Conservation (phyloP, 371 early-diverging fungal species). For the Saksenaea oblongispora region DNA sequence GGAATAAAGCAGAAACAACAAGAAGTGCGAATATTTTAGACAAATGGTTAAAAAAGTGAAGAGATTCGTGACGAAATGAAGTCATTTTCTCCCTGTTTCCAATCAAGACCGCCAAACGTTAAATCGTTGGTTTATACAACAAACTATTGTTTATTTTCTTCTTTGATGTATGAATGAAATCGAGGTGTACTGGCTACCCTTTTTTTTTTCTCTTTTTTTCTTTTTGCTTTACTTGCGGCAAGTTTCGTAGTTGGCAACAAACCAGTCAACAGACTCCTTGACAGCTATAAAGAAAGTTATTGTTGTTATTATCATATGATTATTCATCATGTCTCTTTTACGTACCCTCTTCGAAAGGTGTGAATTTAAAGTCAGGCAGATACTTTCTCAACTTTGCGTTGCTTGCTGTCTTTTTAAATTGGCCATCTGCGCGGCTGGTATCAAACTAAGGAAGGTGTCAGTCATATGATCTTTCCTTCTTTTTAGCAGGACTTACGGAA, state of each 20-base stretch:
- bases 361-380: constrained; percentile 82
- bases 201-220: neutral
- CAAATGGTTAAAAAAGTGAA: neutral
- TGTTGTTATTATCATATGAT: too few relatives aligned
- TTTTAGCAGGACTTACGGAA: constrained; percentile 28
- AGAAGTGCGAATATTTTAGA: neutral
- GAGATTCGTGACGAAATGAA: neutral
- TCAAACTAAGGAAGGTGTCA: constrained; percentile 55
- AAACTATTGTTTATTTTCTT: neutral
- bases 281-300: constrained; percentile 53
- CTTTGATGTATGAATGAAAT: neutral
- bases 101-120: neutral
- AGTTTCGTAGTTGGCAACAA: constrained; percentile 70
- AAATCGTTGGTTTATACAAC: neutral
- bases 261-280: constrained; percentile 80
- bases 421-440: constrained; percentile 80
- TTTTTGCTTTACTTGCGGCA: constrained; percentile 59
- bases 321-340: too few relatives aligned
- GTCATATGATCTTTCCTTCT: neutral
- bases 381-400: constrained; percentile 77
- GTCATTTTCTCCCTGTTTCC: neutral
- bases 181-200: neutral
- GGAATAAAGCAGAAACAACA: neutral
- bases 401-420: constrained; percentile 86
- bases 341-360: constrained; percentile 75